Evolutionary conservation across 768 basidiomycete species (phyloP).

Genomic region (Coprinopsis cinerea): DNA sequence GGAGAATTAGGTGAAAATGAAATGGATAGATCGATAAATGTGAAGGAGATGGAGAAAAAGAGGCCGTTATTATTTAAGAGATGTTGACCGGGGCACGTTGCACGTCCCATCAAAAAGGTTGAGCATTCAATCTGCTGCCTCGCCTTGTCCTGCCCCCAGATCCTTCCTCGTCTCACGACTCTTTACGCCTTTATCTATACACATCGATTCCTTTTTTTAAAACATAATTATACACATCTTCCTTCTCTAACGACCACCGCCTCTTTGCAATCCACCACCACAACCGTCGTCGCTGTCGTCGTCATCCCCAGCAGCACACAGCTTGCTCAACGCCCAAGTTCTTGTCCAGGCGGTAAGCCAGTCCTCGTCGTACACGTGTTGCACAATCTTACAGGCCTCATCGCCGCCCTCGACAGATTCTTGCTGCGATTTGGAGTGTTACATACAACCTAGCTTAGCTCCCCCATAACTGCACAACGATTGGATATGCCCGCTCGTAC

Average conservation of each 20-base stretch:
- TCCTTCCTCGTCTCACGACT: slow-evolving; percentile 49
- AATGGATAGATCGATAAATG: slow-evolving; percentile 28
- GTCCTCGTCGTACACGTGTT: slow-evolving; percentile 37
- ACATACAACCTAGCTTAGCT: background rate
- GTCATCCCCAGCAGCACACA: background rate
- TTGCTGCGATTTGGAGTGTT: slow-evolving; percentile 22
- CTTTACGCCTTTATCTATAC: slow-evolving; percentile 32
- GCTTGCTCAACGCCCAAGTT: background rate
- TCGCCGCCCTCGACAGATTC: slow-evolving; percentile 17
- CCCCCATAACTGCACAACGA: slow-evolving; percentile 28
- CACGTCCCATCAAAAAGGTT: slow-evolving; percentile 64
- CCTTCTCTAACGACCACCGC: slow-evolving; percentile 19
- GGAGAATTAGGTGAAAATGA: slow-evolving; percentile 2
- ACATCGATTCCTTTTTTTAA: background rate
- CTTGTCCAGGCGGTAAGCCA: background rate
- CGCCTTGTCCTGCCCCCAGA: slow-evolving; percentile 45
- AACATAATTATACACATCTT: slow-evolving; percentile 13
- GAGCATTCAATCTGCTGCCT: slow-evolving; percentile 54
- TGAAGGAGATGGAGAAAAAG: no score
- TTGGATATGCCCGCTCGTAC: slow-evolving; percentile 44
- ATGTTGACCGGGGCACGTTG: slow-evolving; percentile 84
- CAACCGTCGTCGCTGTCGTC: background rate
- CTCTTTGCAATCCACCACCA: slow-evolving; percentile 1
- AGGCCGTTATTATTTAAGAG: no score
- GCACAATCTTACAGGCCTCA: no score